Evolutionary conservation across 768 basidiomycete genomes (phyloP), one percentile per base, ranked within the genome.

Genomic region (Boletus rubescentipes): DNA sequence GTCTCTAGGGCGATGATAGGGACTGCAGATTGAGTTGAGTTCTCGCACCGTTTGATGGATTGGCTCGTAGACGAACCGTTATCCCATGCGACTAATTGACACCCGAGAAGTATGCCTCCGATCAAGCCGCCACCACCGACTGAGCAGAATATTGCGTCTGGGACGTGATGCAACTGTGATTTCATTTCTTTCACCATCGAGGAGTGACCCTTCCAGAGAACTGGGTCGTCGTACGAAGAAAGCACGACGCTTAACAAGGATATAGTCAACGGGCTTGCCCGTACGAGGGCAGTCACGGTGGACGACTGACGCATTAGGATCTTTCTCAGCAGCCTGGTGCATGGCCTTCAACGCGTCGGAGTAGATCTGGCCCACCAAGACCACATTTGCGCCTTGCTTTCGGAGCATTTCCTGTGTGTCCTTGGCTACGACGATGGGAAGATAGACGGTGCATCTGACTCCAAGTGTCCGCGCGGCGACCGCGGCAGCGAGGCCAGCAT

Each of bases 91-190:
- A 80, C 77, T 3, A 63, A 65, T 46, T 76, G 75, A 60, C 87
- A 89, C n/a, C 89, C 89, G 5, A 75, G 68, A 32, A 89, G 81
- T 42, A 90, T 70, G 0, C 90, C 90, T 10, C 84, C 87, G 4
- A 88, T 68, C 0, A 91, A 70, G 1, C 89, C 88, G 0, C 78
- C 89, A 0, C 89, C 89, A 35, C 90, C 90, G 12, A 91, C 86
- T 48, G 84, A 84, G 63, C 89, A 91, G 54, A 91, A 83, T 39
- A 91, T 83, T 1, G 86, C 87, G 53, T 85, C 81, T 7, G 89
- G 88, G 59, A 78, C 79, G 36, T 59, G 55, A 1, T 68, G 68
- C 5, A 90, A 72, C 57, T 89, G 86, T 10, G 66, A 62, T 16
- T 73, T 65, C 39, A 89, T 81, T 63, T 91, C 90, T 15, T 70